Conservation (phyloP, 2,329 filamentous ascomycete genomes). For the Dothistroma septosporum region DNA sequence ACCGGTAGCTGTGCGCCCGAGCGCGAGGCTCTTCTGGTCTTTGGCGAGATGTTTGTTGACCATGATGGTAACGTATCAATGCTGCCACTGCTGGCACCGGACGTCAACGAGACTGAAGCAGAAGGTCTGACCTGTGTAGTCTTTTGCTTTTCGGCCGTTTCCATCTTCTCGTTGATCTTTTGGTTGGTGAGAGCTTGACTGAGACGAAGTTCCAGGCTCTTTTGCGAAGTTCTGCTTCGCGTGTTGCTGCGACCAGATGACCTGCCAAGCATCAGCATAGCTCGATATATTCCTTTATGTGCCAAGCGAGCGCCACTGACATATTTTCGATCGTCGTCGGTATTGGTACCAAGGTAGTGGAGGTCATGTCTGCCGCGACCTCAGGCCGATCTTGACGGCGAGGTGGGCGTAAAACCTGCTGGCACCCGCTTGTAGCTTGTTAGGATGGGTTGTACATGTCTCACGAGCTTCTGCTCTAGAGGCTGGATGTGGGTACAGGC, state of each 20-base stretch:
- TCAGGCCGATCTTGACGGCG: background rate
- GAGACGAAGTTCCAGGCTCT: conserved; percentile 2
- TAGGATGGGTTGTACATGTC: background rate
- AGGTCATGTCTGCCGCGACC: background rate
- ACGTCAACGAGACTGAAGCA: no score
- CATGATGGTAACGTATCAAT: background rate
- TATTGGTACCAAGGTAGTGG: background rate
- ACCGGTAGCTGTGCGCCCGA: background rate
- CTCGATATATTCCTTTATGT: background rate
- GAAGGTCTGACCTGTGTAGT: background rate
- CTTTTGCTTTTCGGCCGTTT: background rate
- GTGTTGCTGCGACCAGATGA: background rate
- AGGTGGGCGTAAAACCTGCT: background rate
- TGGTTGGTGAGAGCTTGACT: background rate
- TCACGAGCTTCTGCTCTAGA: background rate
- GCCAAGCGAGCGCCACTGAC: background rate
- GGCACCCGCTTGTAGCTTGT: background rate
- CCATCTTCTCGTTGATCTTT: background rate
- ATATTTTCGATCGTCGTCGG: background rate
- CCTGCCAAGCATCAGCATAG: background rate
- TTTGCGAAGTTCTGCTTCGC: background rate
- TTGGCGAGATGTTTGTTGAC: background rate
- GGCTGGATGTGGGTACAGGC: background rate
- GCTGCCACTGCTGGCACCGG: background rate
- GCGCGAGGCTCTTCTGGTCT: background rate